These are phyloP conservation scores for Amphichorda felina DNA, from an alignment of 2,329 filamentous ascomycete genomes.

Conservation along the genomic window DNA sequence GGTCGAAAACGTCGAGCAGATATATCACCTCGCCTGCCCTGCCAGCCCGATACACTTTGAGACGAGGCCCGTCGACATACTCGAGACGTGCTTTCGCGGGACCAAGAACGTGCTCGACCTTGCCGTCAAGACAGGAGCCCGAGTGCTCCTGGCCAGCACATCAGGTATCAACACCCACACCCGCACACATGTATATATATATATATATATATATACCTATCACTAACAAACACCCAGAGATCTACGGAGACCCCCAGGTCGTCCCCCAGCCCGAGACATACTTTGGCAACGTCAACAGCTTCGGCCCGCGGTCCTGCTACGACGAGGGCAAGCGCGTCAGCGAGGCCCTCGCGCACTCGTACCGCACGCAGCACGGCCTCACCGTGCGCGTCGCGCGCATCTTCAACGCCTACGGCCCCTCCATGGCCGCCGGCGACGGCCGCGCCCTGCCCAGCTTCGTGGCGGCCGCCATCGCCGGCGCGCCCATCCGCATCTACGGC, in stretches of 20 bases:
- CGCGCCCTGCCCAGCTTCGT: conserved; percentile 7
- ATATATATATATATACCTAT: too few relatives aligned
- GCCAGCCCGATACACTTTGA: conserved; percentile 7
- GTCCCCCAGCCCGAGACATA: conserved; percentile 13
- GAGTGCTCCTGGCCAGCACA: conserved; percentile 6
- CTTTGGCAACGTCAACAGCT: conserved; percentile 26
- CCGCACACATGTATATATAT: too few relatives aligned
- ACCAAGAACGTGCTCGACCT: conserved; percentile 6
- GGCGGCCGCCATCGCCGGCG: conserved; percentile 5
- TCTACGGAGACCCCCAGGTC: conserved; percentile 5
- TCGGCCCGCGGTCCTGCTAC: conserved; percentile 26
- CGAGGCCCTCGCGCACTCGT: conserved; percentile 21
- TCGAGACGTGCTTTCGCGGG: conserved; percentile 6
- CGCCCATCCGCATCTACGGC: conserved; percentile 4
- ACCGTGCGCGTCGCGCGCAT: conserved; percentile 10
- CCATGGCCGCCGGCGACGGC: conserved; percentile 6
- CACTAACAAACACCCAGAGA: conserved; percentile 1
- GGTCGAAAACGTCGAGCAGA: conserved; percentile 3
- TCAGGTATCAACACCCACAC: conserved; percentile 5
- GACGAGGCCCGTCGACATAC: conserved; percentile 4
- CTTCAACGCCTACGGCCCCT: conserved; percentile 7
- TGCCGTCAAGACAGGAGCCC: conserved; percentile 3
- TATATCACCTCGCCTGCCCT: conserved; percentile 7
- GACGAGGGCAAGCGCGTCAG: conserved; percentile 27
- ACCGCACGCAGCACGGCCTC: conserved; percentile 8